These are phyloP conservation scores for Cyberlindnera petersonii DNA, from an alignment of 805 yeast species.

Conservation along the genomic window DNA sequence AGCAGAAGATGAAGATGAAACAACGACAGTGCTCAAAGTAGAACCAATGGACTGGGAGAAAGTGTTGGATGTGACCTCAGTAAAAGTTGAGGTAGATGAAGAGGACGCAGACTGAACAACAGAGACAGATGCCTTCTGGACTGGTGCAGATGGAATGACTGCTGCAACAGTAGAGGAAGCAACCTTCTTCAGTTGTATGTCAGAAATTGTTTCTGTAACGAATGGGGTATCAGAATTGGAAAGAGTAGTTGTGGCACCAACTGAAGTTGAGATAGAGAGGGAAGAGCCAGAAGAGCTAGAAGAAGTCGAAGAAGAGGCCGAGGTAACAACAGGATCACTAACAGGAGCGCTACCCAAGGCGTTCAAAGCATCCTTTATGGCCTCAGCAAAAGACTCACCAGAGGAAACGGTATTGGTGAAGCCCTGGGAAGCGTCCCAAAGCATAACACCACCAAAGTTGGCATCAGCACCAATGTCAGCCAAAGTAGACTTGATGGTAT, in stretches of 20 bases:
- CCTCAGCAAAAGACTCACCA: slow-evolving; percentile 41
- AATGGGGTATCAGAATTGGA: slow-evolving; percentile 1
- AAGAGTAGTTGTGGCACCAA: slow-evolving; percentile 5
- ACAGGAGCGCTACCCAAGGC: slow-evolving; percentile 11
- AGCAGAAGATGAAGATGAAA: slow-evolving; percentile 9
- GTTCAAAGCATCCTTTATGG: slow-evolving; percentile 40
- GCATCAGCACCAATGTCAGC: slow-evolving; percentile 69
- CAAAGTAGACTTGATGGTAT: slow-evolving; percentile 41
- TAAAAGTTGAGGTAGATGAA: slow-evolving; percentile 4
- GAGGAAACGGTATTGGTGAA: slow-evolving; percentile 41
- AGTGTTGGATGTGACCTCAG: slow-evolving; percentile 10
- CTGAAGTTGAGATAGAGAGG: slow-evolving; percentile 8
- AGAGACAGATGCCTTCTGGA: neutral
- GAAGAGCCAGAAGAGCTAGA: slow-evolving; percentile 7
- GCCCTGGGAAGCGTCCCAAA: slow-evolving; percentile 91
- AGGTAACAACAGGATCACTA: neutral
- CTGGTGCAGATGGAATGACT: slow-evolving; percentile 3
- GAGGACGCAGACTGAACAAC: too few relatives aligned
- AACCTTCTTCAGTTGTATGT: too few relatives aligned
- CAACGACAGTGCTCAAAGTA: slow-evolving; percentile 12
- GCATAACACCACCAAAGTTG: slow-evolving; percentile 80
- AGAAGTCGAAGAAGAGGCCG: slow-evolving; percentile 8
- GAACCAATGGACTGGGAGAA: slow-evolving; percentile 8
- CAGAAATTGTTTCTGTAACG: too few relatives aligned
- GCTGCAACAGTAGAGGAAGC: neutral